Conservation (phyloP, 2,329 filamentous ascomycete species). For the Talaromyces pinophilus region DNA sequence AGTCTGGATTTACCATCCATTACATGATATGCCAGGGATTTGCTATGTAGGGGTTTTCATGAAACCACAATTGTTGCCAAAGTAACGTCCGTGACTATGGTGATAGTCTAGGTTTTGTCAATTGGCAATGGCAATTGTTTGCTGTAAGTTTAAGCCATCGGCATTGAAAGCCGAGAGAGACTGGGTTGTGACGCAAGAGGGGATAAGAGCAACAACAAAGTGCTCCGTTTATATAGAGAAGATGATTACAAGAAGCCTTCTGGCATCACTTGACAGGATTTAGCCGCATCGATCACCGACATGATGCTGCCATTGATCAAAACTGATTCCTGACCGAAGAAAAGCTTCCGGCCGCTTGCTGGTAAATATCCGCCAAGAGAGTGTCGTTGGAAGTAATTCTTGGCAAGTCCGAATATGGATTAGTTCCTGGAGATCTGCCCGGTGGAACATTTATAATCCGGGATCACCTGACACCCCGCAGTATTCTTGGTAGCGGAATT, state of each 20-base stretch:
- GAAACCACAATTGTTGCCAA: neutral
- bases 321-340: neutral
- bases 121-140: neutral
- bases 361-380: neutral
- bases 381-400: too few species aligned
- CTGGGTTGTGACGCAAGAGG: slow-evolving; percentile 17
- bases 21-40: neutral
- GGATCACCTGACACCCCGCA: too few species aligned
- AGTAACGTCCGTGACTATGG: neutral
- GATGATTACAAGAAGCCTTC: neutral
- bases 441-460: too few species aligned
- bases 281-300: neutral
- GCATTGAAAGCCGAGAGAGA: slow-evolving; percentile 16
- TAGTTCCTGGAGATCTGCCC: too few species aligned
- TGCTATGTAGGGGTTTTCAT: too few species aligned
- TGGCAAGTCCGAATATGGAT: too few species aligned
- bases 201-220: neutral
- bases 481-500: too few species aligned
- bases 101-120: neutral
- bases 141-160: slow-evolving; percentile 10
- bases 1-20: slow-evolving; percentile 47
- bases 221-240: neutral
- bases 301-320: neutral
- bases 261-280: neutral
- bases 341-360: neutral